Evolutionary conservation across 345 rosid species (phyloP), one percentile per base, ranked within the genome.

Genomic region (Aquilaria yunnanensis): DNA sequence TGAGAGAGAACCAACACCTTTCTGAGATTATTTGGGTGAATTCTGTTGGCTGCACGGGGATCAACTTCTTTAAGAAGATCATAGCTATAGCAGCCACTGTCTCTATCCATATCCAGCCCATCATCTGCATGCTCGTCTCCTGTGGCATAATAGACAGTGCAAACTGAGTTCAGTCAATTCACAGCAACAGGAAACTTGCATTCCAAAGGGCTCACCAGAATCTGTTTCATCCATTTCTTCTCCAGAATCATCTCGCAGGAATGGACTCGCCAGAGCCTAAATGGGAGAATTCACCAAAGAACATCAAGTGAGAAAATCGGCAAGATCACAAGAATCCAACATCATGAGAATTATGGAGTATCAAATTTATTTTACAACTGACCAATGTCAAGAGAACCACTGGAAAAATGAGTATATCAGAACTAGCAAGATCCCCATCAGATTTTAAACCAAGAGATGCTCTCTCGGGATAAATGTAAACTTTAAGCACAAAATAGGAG

Each of bases 21-120:
- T 84, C 99, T 81, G 41, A 64, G 74, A 68, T 94, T 87, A 77
- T 94, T 91, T 10, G 97, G 97, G 68, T 90, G 99, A 61, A 94
- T 73, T 78, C 96, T 82, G 74, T 81, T 81, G 33, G 96, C 99
- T 52, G 96, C 93, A 69, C 79, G 83, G 16, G 99, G 97, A 83
- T 90, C 97, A 60, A 94, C 70, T 50, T 80, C 81, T 70, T 81
- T 82, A 57, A 94, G 90, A 75, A 67, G 77, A 29, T 82, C 90
- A 67, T 83, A 86, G 61, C 79, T 77, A 72, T 60, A 48, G 23
- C 52, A 69, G 50, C 67, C 64, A 73, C 34, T 59, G 51, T 75
- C 75, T 60, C 57, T 67, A 13, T 37, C 80, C 46, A 54, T 63
- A 34, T 76, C 71, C 68, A 67, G 68, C 60, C 65, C 74, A 1